Evolutionary conservation across 2,329 filamentous ascomycete species (phyloP).

Genomic region (Aureobasidium sp.): DNA sequence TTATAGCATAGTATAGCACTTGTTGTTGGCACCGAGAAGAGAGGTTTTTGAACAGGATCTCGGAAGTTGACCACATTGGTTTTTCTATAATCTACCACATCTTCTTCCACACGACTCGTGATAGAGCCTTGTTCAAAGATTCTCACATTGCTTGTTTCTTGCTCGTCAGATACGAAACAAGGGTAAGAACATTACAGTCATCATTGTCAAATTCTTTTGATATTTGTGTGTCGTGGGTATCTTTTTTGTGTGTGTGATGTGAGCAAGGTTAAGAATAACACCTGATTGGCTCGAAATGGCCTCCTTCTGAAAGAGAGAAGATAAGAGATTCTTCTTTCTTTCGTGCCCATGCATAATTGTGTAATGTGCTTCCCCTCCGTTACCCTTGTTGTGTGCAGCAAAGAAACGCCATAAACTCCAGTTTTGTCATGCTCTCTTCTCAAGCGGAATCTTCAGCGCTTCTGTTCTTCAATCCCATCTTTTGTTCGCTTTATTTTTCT

Average conservation of each 20-base stretch:
- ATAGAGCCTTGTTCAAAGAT: too few relatives aligned
- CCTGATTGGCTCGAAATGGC: background rate
- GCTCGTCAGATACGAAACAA: background rate
- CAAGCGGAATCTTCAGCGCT: background rate
- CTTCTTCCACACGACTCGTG: too few relatives aligned
- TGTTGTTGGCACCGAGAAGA: too few relatives aligned
- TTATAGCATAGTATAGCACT: too few relatives aligned
- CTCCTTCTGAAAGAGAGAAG: background rate
- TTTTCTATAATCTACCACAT: too few relatives aligned
- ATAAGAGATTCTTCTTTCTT: background rate
- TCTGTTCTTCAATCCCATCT: background rate
- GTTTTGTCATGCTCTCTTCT: background rate
- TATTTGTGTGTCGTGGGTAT: background rate
- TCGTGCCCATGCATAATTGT: background rate
- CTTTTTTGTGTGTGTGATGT: background rate
- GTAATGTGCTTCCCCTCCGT: background rate
- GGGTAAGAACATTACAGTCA: background rate
- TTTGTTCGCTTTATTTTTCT: background rate
- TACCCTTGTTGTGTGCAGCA: background rate
- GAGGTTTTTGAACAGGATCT: too few relatives aligned
- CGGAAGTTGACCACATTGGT: too few relatives aligned
- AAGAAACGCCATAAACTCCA: background rate
- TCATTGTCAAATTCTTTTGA: background rate
- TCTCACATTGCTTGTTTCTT: background rate
- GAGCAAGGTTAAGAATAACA: background rate